Evolutionary conservation across 331 rosid species (phyloP), one percentile per base, ranked within the genome.

Genomic region (Erythrophleum ivorense): DNA sequence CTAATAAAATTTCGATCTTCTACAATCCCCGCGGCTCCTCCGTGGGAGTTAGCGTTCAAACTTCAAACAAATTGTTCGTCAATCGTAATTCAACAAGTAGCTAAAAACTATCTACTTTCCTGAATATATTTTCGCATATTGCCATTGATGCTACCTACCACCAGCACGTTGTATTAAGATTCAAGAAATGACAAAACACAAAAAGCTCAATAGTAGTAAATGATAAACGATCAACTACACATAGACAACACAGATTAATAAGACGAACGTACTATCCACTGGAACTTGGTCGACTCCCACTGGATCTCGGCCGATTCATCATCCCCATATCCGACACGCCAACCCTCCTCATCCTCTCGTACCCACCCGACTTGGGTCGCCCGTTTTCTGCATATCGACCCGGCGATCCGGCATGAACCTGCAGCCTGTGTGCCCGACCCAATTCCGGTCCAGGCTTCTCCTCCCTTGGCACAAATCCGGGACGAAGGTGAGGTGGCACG

Each of bases 401-500:
- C 13, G 91, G 86, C 21, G 88, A 46, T 48, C 80, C 90, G 1
- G 52, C 77, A 70, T 83, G 53, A 13, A 75, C 85, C n/a, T 46
- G 72, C 76, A 78, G 79, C 69, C 80, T 82, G 53, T 82, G 84
- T 6, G 77, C 76, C 62, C 87, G 88, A 73, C 77, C 66, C 68
- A 73, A 29, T 41, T 86, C 97, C 19, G 86, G 87, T 11, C 83
- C 85, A 18, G 80, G 74, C 62, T 21, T 41, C 71, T 88, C 90
- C 84, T 85, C 97, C 48, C 76, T 83, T 6, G 87, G 88, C n/a
- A 84, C 93, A 73, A 82, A 93, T 16, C 98, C 97, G 0, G 94
- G 97, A 16, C 98, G 86, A 7, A 91, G 98, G 79, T 93, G 97
- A 12, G 98, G 98, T 7, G 97, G 98, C 65, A 93, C 93, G 52